These are phyloP conservation scores for Penicillium paradoxum DNA, from an alignment of 495 filamentous ascomycete species.

Conservation along the genomic window DNA sequence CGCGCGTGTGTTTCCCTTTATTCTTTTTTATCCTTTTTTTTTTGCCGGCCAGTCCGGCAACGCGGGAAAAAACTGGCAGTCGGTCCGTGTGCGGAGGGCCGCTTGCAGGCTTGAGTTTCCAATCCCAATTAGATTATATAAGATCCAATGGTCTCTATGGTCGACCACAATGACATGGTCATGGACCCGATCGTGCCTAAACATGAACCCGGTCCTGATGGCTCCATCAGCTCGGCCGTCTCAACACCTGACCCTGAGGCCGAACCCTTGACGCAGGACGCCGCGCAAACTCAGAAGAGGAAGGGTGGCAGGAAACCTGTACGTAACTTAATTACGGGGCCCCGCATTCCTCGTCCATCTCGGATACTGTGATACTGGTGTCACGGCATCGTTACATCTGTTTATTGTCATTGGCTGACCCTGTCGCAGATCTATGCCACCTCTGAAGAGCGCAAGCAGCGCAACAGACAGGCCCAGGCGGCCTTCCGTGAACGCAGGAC, in stretches of 20 bases:
- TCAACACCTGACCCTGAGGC: slow-evolving; percentile 56
- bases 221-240: slow-evolving; percentile 44
- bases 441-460: slow-evolving; percentile 95
- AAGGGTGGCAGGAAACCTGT: slow-evolving; percentile 98
- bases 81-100: slow-evolving; percentile 13
- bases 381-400: slow-evolving; percentile 13
- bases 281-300: slow-evolving; percentile 69
- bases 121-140: slow-evolving; percentile 1
- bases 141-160: slow-evolving; percentile 44
- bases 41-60: slow-evolving; percentile 6
- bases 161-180: slow-evolving; percentile 41
- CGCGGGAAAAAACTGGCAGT: slow-evolving; percentile 16
- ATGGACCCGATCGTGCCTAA: slow-evolving; percentile 27
- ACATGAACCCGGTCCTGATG: slow-evolving; percentile 34
- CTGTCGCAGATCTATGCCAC: slow-evolving; percentile 83
- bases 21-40: slow-evolving; percentile 6
- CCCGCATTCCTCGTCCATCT: slow-evolving; percentile 29
- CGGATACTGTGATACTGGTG: too few relatives aligned
- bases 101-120: slow-evolving; percentile 10
- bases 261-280: slow-evolving; percentile 53
- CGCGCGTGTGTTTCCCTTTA: slow-evolving; percentile 35
- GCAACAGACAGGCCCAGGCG: slow-evolving; percentile 94
- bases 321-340: slow-evolving; percentile 42
- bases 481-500: slow-evolving; percentile 95
- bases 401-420: slow-evolving; percentile 14